A percentile compares a stretch with the other conserved stretches of the same genome.
These are phyloP conservation scores for Bathelium albidoporum DNA, from an alignment of 495 filamentous ascomycete genomes.

Conservation along the genomic window DNA sequence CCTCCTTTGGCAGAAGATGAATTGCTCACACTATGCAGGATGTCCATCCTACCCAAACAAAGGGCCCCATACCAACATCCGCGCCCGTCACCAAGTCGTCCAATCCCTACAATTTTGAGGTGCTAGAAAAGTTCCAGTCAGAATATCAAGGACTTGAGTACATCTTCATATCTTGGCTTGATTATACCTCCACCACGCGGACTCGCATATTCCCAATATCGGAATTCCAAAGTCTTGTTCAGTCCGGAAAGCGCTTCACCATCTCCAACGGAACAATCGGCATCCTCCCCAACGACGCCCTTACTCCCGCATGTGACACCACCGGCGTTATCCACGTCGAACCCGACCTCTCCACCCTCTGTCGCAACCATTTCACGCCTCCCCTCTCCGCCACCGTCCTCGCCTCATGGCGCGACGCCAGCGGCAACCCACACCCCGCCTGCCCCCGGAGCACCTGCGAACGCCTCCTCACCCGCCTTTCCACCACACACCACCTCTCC, in stretches of 20 bases:
- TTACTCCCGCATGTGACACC: constrained; percentile 42
- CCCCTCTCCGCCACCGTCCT: constrained; percentile 26
- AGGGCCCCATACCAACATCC: background rate
- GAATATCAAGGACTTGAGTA: constrained; percentile 32
- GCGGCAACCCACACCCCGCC: constrained; percentile 43
- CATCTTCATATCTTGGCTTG: constrained; percentile 66
- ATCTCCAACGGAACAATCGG: constrained; percentile 30
- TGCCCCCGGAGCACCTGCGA: constrained; percentile 38
- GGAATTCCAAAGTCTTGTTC: constrained; percentile 50
- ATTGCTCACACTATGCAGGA: background rate
- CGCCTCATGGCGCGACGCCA: constrained; percentile 47
- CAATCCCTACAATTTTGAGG: constrained; percentile 34
- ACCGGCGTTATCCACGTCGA: constrained; percentile 39
- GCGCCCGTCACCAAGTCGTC: constrained; percentile 46
- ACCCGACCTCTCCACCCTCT: constrained; percentile 26
- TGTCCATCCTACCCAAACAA: background rate
- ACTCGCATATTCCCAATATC: constrained; percentile 59
- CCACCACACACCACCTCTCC: constrained; percentile 33
- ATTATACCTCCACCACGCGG: constrained; percentile 62
- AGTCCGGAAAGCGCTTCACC: constrained; percentile 30
- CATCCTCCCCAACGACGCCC: constrained; percentile 29
- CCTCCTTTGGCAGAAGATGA: too few species aligned
- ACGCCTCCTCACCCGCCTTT: constrained; percentile 16
- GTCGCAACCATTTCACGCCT: constrained; percentile 21
- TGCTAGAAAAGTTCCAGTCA: background rate